These are phyloP conservation scores for Zarea fungicola DNA, from an alignment of 2,329 filamentous ascomycete species.

Conservation along the genomic window DNA sequence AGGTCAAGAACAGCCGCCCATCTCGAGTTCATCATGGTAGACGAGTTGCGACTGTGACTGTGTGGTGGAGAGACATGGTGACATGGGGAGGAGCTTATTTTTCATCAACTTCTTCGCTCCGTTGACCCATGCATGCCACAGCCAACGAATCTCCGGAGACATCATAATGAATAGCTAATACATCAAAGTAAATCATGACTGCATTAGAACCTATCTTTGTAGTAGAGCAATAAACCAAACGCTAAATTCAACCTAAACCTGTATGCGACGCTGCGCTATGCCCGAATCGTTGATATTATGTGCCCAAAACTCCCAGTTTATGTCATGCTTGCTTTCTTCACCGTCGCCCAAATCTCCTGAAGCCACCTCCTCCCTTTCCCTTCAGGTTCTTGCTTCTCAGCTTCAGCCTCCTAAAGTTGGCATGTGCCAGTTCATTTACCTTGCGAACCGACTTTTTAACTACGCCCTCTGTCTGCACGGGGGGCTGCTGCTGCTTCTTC, in stretches of 20 bases:
- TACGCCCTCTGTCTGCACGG: conserved; percentile 30
- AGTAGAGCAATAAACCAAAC: neutral
- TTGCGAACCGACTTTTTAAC: conserved; percentile 52
- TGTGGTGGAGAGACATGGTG: too few relatives aligned
- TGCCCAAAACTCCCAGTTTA: neutral
- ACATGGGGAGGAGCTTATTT: too few relatives aligned
- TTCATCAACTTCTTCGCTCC: too few relatives aligned
- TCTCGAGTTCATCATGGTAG: too few relatives aligned
- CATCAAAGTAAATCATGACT: too few relatives aligned
- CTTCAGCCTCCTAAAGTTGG: conserved; percentile 64
- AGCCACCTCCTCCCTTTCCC: conserved; percentile 44
- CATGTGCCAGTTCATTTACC: conserved; percentile 58
- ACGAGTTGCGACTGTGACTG: too few relatives aligned
- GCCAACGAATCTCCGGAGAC: too few relatives aligned
- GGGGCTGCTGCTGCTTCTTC: conserved; percentile 21
- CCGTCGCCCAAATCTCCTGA: conserved; percentile 51
- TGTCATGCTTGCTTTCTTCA: neutral
- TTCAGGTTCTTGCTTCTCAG: conserved; percentile 55
- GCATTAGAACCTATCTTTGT: neutral
- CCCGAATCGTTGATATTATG: neutral
- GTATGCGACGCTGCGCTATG: too few relatives aligned
- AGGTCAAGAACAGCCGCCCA: too few relatives aligned
- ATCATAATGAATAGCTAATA: too few relatives aligned
- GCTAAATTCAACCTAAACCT: neutral
- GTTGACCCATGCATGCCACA: too few relatives aligned